Base-by-base conservation (phyloP, 495 filamentous ascomycete genomes). In the Terfezia boudieri region DNA sequence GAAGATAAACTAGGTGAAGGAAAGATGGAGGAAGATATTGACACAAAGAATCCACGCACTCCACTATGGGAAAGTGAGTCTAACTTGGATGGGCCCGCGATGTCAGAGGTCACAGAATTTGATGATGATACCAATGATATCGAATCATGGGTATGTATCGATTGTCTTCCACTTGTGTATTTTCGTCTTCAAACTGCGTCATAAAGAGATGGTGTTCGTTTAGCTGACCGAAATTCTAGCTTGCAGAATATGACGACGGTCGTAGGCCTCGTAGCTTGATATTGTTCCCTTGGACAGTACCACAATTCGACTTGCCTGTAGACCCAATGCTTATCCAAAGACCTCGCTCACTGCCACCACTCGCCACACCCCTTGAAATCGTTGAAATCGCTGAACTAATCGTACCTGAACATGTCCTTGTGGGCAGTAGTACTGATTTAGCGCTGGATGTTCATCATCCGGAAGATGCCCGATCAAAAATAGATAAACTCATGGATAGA, bases 211-310 rank as follows among this genome's bases (percentile, higher is more conserved):
- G 14, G 75, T 50, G 70, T 67, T 32, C 67, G 73, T 57, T 20
- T 46, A 46, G 41, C 12, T 46, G 4, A 20, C 17, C 41, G 17
- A 46, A 20, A 67, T 66, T 57, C 41, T 46, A 46, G 41, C 12
- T 46, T 46, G 41, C 17, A 14, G 8, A 46, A 20, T 20, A 14
- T 46, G 14, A 20, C 41, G 67, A 71, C 56, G 73, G 71, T 62
- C 68, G 71, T 51, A 75, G 81, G 14, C 81, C 80, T 16, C 79
- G 75, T 53, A 86, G 83, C 63, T 63, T 80, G 60, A 73, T 77
- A 61, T 64, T 79, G 37, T 70, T 77, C n/a, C 62, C 62, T 37
- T 64, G 57, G 56, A 64, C 62, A 37, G 59, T 57, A 12, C 6
- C 41, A 14, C 41, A 46, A 46, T 46, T 46, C 41, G 8, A 46